Base-by-base conservation (phyloP, 139 green algal genomes). In the Volvox reticuliferus region DNA sequence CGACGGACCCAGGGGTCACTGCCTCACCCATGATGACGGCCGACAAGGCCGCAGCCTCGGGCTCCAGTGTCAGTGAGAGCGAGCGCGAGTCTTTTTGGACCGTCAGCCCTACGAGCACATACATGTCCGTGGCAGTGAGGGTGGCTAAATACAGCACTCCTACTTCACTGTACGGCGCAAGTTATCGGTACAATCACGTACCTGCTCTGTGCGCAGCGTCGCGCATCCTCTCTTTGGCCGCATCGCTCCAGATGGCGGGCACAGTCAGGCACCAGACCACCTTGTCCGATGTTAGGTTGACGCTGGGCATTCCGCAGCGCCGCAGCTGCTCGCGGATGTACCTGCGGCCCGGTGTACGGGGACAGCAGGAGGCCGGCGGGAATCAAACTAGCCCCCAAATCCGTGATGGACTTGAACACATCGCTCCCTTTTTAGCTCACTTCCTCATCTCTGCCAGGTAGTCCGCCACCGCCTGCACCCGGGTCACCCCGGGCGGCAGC, bases 221-320 rank as follows among this genome's bases (percentile, higher is more conserved):
- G 1, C 88, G 63, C 79, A 88, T 82, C 21, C 32, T 20, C 36
- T 24, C 37, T 44, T 91, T 91, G 78, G 78, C 78, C 0, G 65
- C 36, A 14, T 88, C 79, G 36, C n/a, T 75, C 88, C 88, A 91
- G 13, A 91, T 91, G 65, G 88, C 88, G 9, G 88, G 88, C 36
- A 91, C 28, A 19, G 88, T 91, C 22, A 91, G 79, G 88, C 79
- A 87, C 88, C 88, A 91, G 18, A 62, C 9, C 33, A 75, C 75
- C 36, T 82, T 26, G 13, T 89, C 68, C 13, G 36, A 21, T 35
- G 20, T 35, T 0, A 88, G 83, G 67, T 9, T 36, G 33, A 65
- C 26, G 63, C 28, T 50, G 22, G 81, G 12, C 24, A 37, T 71
- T 1, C 30, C 67, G 65, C 22, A 62, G 63, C 82, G 82, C 19